Conservation (phyloP, 495 filamentous ascomycete species). For the Xylaria scruposa region DNA sequence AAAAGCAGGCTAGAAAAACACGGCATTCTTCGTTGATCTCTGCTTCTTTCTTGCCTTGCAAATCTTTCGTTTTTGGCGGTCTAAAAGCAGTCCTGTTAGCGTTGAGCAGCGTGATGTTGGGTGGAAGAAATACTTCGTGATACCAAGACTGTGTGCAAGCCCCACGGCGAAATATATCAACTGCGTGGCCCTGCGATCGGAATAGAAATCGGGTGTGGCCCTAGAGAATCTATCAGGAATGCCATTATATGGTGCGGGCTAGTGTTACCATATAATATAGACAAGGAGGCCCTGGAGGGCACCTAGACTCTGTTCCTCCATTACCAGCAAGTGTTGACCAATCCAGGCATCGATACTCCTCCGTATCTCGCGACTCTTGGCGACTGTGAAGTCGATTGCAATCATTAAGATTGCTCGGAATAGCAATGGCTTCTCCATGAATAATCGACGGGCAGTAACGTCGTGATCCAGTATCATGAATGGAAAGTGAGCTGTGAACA, state of each 20-base stretch:
- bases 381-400: constrained; percentile 34
- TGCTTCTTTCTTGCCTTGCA: constrained; percentile 7
- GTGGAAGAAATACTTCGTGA: constrained; percentile 27
- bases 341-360: constrained; percentile 42
- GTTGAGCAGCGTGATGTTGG: neutral
- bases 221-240: neutral
- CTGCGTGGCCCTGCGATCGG: constrained; percentile 38
- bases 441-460: constrained; percentile 33
- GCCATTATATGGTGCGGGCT: neutral
- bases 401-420: constrained; percentile 41
- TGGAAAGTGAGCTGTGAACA: constrained; percentile 42
- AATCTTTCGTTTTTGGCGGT: neutral
- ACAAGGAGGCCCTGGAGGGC: constrained; percentile 43
- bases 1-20: constrained; percentile 43
- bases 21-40: constrained; percentile 40
- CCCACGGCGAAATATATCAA: constrained; percentile 42
- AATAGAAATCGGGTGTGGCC: constrained; percentile 33
- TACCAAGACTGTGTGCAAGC: constrained; percentile 45
- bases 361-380: constrained; percentile 37
- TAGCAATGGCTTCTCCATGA: constrained; percentile 38
- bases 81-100: neutral
- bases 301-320: constrained; percentile 41
- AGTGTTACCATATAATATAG: constrained; percentile 40
- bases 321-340: constrained; percentile 39
- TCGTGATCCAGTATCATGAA: constrained; percentile 41